Base-by-base conservation (phyloP, 305 asterid genomes). In the Fraxinus latifolia region DNA sequence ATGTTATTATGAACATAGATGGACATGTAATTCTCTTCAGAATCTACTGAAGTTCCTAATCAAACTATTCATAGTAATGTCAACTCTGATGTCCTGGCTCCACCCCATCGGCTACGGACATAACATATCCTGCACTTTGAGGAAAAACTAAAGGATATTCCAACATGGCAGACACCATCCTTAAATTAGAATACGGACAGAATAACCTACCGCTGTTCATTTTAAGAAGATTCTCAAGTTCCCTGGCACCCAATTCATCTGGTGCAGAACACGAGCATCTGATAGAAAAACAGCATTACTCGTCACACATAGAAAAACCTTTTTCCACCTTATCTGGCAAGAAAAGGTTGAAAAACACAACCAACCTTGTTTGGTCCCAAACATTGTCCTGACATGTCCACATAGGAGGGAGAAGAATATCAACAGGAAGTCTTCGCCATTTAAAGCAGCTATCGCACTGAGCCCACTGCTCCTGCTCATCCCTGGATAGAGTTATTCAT, bases 401-500 rank as follows among this genome's bases (percentile, higher is more conserved):
- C 85, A 87, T 90, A 78, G 97, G 88, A 78, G 99, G 98, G 78
- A 95, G 94, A 83, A 94, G 93, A 85, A 91, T 80, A 89, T 91
- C 94, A 67, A 87, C 81, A 2, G 97, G 94, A 81, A 95, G 76
- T 85, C 91, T 92, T 82, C 98, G 88, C 98, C 97, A 95, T 85
- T 91, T 93, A 29, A 83, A 90, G 90, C 99, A 95, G 86, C 85
- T 86, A 85, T 95, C 97, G 60, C 99, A 95, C 82, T 92, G 98
- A 87, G 91, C 83, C 99, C 98, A 95, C 86, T 95, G 99, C 84
- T 95, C 98, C 53, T 89, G 93, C 87, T 92, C 75, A 5, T 70
- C 94, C 91, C 99, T 95, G 87, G 60, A 83, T 81, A 77, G 71
- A 85, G 70, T 37, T 19, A 47, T 80, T 80, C 58, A 31, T 42